Evolutionary conservation across 805 yeast genomes (phyloP), one percentile per base, ranked within the genome.

Genomic region (Saccharomycopsis sp.): DNA sequence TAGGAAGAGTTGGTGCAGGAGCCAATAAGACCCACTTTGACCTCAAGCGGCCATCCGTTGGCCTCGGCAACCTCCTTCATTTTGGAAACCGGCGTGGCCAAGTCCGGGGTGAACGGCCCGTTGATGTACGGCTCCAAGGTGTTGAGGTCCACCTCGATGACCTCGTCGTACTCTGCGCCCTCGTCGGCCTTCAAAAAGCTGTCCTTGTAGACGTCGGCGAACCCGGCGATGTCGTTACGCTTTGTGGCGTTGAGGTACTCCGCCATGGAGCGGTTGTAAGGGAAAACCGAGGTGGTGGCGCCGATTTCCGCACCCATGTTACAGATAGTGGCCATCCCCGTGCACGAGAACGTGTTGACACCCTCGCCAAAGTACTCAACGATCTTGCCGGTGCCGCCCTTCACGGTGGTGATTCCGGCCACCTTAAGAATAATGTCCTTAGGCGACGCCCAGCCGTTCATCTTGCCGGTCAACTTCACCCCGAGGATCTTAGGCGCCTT

Each of bases 301-400:
- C 98, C 98, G 66, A 91, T 91, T 78, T 91, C 98, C 65, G 98
- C 98, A 80, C 98, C 98, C 98, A 91, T 91, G 76, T 91, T 91
- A 82, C 98, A 91, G 77, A 91, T 91, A 67, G 98, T 91, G 72
- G 95, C 98, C 98, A 91, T 91, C 82, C 98, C 98, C 55, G 98
- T 92, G 76, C 97, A 90, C 54, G 96, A 88, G 74, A 91, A 85
- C 60, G 92, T 81, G 68, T 87, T 82, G 57, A 91, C 91, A 81
- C 98, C 98, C 57, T 85, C 91, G 73, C 98, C 98, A 69, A 86
- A 91, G 79, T 91, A 91, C 79, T 91, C 98, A 64, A 92, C 95
- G 71, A 91, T 91, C 71, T 83, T 83, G 74, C 98, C 98, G 58
- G 98, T 91, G 76, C 98, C 98, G 78, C 98, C 98, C 80, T 90